Evolutionary conservation across 495 filamentous ascomycete species (phyloP).

Genomic region (Lasiosphaeris hirsuta): DNA sequence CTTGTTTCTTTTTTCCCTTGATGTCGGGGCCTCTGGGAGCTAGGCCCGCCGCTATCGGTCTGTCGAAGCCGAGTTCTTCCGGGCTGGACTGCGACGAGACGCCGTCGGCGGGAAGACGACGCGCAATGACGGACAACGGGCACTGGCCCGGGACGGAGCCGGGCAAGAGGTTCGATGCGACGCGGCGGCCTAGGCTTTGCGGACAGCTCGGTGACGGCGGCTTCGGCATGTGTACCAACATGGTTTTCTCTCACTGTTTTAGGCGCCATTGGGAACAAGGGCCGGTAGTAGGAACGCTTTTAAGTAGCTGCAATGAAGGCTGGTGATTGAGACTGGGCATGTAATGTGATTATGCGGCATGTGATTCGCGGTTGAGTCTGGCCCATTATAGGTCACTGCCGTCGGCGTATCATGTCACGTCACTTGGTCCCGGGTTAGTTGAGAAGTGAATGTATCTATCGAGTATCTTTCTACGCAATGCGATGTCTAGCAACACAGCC

Average conservation of each 20-base stretch:
- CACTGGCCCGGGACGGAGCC: neutral
- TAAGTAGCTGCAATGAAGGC: constrained; percentile 8
- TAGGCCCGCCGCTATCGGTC: neutral
- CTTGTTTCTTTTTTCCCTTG: constrained; percentile 12
- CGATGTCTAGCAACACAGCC: neutral
- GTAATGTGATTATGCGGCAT: too few relatives aligned
- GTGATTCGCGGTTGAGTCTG: too few relatives aligned
- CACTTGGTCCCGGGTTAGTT: neutral
- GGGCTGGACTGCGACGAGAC: neutral
- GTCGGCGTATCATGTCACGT: neutral
- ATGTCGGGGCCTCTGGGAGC: constrained; percentile 4
- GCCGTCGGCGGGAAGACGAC: neutral
- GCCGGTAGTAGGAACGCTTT: neutral
- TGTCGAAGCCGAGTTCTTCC: neutral
- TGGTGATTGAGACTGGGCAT: neutral
- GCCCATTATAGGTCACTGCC: too few relatives aligned
- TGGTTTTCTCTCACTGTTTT: neutral
- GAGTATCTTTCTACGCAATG: neutral
- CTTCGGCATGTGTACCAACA: constrained; percentile 16
- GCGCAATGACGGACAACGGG: neutral
- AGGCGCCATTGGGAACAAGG: neutral
- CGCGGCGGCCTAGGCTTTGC: neutral
- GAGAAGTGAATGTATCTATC: neutral
- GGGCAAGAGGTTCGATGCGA: neutral
- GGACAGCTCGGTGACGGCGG: neutral